Evolutionary conservation across 208 protist genomes (phyloP).

Genomic region (Leishmania martiniquensis): DNA sequence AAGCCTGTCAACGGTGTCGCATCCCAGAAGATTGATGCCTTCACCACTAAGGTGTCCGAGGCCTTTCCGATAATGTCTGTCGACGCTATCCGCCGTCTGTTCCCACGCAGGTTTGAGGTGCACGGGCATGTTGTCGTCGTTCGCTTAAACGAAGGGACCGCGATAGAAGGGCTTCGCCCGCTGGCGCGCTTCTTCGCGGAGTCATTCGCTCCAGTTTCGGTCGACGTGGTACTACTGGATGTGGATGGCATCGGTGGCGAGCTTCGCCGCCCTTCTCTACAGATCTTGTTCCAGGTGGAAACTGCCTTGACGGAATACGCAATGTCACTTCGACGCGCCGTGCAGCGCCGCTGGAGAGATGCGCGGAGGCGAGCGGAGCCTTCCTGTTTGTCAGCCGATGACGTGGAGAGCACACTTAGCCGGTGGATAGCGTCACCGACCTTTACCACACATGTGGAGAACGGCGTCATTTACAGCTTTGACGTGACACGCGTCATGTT

Average conservation of each 20-base stretch:
- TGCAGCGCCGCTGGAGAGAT: conserved; percentile 19
- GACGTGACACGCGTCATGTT: conserved; percentile 92
- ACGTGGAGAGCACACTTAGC: conserved; percentile 27
- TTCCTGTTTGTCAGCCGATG: conserved; percentile 14
- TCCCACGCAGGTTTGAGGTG: conserved; percentile 80
- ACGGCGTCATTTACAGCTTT: conserved; percentile 88
- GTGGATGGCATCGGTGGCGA: conserved; percentile 74
- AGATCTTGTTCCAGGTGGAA: conserved; percentile 33
- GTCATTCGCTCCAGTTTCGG: conserved; percentile 57
- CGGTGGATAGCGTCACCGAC: conserved; percentile 49
- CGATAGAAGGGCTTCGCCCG: conserved; percentile 39
- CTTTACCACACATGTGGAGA: conserved; percentile 90
- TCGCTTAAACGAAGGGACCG: conserved; percentile 59
- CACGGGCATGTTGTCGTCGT: conserved; percentile 87
- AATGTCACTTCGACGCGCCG: conserved; percentile 7
- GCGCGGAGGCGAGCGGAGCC: neutral
- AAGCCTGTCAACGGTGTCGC: conserved; percentile 23
- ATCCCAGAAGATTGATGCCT: conserved; percentile 61
- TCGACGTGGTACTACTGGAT: conserved; percentile 83
- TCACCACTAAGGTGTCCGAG: conserved; percentile 35
- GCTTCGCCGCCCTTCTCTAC: conserved; percentile 66
- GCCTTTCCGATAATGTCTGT: conserved; percentile 17
- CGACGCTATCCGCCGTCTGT: conserved; percentile 37
- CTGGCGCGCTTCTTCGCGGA: conserved; percentile 59
- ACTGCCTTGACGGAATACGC: conserved; percentile 17